Evolutionary conservation across 2,329 filamentous ascomycete species (phyloP), one percentile per base, ranked within the genome.

Genomic region (Knoxdaviesia proteae): DNA sequence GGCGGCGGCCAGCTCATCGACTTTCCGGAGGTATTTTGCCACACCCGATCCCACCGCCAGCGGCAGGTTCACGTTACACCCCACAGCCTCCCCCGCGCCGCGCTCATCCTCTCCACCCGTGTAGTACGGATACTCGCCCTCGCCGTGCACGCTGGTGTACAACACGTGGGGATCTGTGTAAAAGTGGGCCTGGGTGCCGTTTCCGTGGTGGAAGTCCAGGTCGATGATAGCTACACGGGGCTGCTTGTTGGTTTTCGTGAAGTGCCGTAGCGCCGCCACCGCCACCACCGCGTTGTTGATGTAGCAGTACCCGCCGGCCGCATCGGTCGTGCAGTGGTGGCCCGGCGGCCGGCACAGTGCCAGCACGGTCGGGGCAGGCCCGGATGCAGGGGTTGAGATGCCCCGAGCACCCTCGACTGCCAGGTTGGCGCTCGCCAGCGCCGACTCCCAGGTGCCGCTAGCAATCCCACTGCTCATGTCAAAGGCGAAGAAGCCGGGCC

Each of bases 71-170:
- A 48, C 38, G 8, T 48, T 51, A 35, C 39, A 47, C 4, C 49
- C 50, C 8, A 44, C 34, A 5, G 49, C 52, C 4, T 40, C 38
- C 6, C 47, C 49, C 5, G 40, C 37, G 1, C 50, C 51, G 8
- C 31, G 46, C 39, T 54, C 52, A 5, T 44, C 41, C 6, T 42
- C 33, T 9, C 32, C 34, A 5, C 52, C 52, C 6, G 50, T 48
- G 44, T 51, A 54, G 42, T 53, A 58, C 1, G 56, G 56, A 44
- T 53, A 58, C 41, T 58, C 54, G 41, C 56, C 52, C 41, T 54
- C 45, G 9, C 55, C 55, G 46, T 58, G 56, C 34, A 58, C 53
- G 42, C 50, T 53, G 34, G 55, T 48, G 41, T 58, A 58, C 10
- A 55, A 38, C 8, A 57, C 54, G 7, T 49, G 47, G 3, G 49